These are phyloP conservation scores for Xylariomycetidae sp. DNA, from an alignment of 2,329 filamentous ascomycete species.

Conservation along the genomic window DNA sequence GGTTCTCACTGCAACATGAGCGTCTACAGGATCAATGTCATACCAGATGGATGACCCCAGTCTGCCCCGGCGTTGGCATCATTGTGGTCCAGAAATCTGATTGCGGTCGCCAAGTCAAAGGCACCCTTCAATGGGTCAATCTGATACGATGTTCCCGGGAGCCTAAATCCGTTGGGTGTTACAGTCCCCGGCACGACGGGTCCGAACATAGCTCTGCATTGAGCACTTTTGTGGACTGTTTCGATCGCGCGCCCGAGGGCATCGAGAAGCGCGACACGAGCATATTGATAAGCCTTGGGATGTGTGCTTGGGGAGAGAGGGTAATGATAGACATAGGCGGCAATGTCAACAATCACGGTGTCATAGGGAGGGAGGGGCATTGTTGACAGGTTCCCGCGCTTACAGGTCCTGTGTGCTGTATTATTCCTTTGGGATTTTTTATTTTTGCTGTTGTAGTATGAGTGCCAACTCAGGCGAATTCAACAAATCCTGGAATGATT, in stretches of 20 bases:
- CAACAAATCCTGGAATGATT: too few species aligned
- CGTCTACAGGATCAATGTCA: not conserved
- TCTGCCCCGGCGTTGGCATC: slow-evolving; percentile 35
- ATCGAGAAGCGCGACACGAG: slow-evolving; percentile 15
- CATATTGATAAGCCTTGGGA: slow-evolving; percentile 6
- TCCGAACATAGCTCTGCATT: slow-evolving; percentile 10
- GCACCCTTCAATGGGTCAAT: slow-evolving; percentile 34
- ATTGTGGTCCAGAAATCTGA: slow-evolving; percentile 38
- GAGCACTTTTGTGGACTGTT: slow-evolving; percentile 8
- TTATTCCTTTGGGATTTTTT: too few species aligned
- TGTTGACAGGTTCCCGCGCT: not conserved
- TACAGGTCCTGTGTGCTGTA: too few species aligned
- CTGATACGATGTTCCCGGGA: slow-evolving; percentile 32
- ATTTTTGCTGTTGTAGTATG: too few species aligned
- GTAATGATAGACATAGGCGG: slow-evolving; percentile 13
- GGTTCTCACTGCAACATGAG: not conserved
- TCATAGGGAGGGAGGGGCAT: slow-evolving; percentile 8
- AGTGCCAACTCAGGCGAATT: too few species aligned
- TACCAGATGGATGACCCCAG: slow-evolving; percentile 36
- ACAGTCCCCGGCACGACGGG: slow-evolving; percentile 9
- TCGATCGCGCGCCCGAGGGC: slow-evolving; percentile 14
- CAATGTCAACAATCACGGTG: slow-evolving; percentile 6
- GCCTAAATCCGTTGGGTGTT: slow-evolving; percentile 16
- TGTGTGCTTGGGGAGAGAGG: slow-evolving; percentile 5
- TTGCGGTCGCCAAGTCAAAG: slow-evolving; percentile 32